Conservation (phyloP, 139 green algal genomes). For the Coccomyxa sp. region DNA sequence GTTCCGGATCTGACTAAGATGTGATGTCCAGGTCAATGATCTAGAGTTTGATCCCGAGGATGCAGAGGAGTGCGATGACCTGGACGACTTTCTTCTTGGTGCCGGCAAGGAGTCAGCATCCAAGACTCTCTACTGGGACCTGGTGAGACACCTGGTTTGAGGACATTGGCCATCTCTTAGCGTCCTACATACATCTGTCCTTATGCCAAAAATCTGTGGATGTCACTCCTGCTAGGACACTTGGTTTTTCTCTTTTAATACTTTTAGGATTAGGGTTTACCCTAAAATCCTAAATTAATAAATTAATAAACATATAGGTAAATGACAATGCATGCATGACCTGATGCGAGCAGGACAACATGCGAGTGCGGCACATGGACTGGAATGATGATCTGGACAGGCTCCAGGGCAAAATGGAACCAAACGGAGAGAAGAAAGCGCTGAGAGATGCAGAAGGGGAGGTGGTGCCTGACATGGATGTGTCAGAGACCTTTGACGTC, state of each 20-base stretch:
- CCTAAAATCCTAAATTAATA: background rate
- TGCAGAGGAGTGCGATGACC: constrained; percentile 27
- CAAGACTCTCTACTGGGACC: constrained; percentile 32
- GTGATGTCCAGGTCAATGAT: background rate
- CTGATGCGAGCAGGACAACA: constrained; percentile 28
- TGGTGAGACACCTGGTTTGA: background rate
- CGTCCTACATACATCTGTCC: background rate
- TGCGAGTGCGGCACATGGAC: constrained; percentile 56
- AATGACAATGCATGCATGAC: background rate
- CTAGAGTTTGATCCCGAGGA: constrained; percentile 22
- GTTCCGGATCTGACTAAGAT: background rate
- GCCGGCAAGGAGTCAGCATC: background rate
- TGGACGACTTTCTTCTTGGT: constrained; percentile 6
- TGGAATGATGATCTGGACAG: constrained; percentile 28
- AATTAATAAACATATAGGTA: background rate
- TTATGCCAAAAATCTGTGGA: background rate
- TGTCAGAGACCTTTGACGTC: constrained; percentile 41
- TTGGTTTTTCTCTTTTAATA: background rate
- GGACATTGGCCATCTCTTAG: background rate
- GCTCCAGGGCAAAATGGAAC: background rate
- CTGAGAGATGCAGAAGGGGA: background rate
- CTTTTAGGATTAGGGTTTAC: background rate
- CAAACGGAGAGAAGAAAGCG: background rate
- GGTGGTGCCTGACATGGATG: constrained; percentile 23
- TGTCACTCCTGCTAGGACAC: background rate